phyloP scores from a whole-genome alignment of 352 stramenopile species.

The Elongisporangium anandrum region DNA sequence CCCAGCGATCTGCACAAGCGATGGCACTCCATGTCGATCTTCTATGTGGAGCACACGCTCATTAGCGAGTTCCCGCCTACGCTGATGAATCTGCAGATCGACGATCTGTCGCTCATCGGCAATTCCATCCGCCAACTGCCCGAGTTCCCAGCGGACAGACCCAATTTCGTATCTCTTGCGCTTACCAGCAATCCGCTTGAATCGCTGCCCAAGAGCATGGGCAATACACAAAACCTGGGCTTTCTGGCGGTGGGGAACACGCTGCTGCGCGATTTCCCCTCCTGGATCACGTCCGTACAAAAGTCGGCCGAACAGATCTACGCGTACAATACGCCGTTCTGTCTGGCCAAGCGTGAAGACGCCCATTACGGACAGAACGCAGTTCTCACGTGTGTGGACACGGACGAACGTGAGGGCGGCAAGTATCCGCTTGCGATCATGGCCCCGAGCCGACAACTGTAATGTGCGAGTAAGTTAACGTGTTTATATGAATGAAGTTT shows the following conservation, averaged over 20 bases:
- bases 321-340: conserved; percentile 26
- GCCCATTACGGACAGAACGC: not conserved
- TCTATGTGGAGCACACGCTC: conserved; percentile 31
- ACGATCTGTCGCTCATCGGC: conserved; percentile 28
- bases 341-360: conserved; percentile 2
- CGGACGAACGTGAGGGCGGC: conserved; percentile 6
- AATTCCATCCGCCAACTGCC: conserved; percentile 21
- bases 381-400: conserved; percentile 13
- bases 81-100: conserved; percentile 13
- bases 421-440: conserved; percentile 16
- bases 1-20: conserved; percentile 19
- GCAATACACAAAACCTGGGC: conserved; percentile 12
- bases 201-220: conserved; percentile 13
- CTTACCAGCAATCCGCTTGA: conserved; percentile 24
- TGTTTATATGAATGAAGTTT: too few species aligned
- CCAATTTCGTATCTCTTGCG: conserved; percentile 21
- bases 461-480: too few species aligned
- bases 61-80: conserved; percentile 20
- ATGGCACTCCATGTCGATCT: conserved; percentile 21
- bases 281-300: conserved; percentile 18
- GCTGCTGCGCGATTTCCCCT: conserved; percentile 11
- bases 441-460: conserved; percentile 5
- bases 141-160: conserved; percentile 9
- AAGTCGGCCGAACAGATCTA: conserved; percentile 24
- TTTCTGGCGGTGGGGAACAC: conserved; percentile 30